Conservation (phyloP, 495 filamentous ascomycete genomes). For the Talaromyces liani region DNA sequence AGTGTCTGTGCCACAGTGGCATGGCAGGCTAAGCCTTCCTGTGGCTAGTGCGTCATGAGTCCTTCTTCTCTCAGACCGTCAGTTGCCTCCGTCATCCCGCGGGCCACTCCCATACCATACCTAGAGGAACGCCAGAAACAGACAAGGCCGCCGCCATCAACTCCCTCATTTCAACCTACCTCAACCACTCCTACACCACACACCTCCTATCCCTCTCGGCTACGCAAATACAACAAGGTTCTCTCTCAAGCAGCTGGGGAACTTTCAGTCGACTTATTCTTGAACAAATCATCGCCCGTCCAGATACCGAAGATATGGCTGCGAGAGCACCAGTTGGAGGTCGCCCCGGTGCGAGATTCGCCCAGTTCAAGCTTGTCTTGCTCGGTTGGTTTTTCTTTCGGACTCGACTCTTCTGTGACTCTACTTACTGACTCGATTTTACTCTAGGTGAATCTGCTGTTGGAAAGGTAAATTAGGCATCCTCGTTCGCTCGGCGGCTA, state of each 20-base stretch:
- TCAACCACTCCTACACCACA: not conserved
- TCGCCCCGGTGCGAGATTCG: constrained; percentile 77
- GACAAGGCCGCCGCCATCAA: not conserved
- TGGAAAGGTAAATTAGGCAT: constrained; percentile 65
- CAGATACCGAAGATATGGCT: constrained; percentile 50
- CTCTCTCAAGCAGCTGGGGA: not conserved
- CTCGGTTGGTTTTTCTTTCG: constrained; percentile 55
- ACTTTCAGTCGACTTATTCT: not conserved
- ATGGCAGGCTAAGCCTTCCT: not conserved
- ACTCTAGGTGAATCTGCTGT: constrained; percentile 88
- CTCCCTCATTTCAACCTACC: not conserved
- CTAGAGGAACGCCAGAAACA: not conserved
- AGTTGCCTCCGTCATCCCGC: constrained; percentile 9
- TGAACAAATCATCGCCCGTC: not conserved
- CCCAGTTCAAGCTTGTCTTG: constrained; percentile 97
- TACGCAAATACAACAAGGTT: not conserved
- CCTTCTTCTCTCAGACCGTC: not conserved
- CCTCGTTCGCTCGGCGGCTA: constrained; percentile 20
- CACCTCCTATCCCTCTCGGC: not conserved
- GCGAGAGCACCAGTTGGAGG: constrained; percentile 68
- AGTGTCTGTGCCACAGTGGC: not conserved
- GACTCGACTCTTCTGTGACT: not conserved
- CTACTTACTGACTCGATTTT: constrained; percentile 20
- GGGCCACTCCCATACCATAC: not conserved
- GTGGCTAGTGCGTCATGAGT: constrained; percentile 4